phyloP scores from a whole-genome alignment of 2,329 filamentous ascomycete species.

The Clathrospora elynae region DNA sequence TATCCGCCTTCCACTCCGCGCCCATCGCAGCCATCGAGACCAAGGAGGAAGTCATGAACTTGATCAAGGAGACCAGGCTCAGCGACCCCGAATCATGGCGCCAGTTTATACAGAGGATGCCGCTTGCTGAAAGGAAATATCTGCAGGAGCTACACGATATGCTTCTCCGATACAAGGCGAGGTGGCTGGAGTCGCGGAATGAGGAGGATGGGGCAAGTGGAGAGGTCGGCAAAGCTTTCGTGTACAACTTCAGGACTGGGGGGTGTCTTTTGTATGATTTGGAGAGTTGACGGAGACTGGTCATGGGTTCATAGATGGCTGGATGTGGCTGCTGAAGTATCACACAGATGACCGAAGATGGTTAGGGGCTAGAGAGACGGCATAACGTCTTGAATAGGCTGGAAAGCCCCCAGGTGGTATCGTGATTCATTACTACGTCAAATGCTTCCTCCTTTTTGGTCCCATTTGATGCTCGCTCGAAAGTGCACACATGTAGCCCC shows the following conservation, averaged over 20 bases:
- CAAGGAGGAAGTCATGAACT: slow-evolving; percentile 78
- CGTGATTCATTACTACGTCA: too few relatives aligned
- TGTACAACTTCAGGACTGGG: slow-evolving; percentile 89
- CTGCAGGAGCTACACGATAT: slow-evolving; percentile 80
- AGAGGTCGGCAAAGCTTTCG: slow-evolving; percentile 72
- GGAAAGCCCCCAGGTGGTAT: too few relatives aligned
- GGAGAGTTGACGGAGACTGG: slow-evolving; percentile 48
- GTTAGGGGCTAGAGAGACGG: too few relatives aligned
- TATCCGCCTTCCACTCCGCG: slow-evolving; percentile 73
- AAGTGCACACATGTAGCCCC: too few relatives aligned
- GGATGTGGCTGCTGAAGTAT: too few relatives aligned
- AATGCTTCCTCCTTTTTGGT: too few relatives aligned
- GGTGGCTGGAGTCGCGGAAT: slow-evolving; percentile 56
- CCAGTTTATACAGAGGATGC: slow-evolving; percentile 75
- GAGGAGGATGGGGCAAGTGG: slow-evolving; percentile 47
- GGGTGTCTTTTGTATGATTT: slow-evolving; percentile 87
- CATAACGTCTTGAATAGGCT: too few relatives aligned
- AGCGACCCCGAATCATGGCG: slow-evolving; percentile 85
- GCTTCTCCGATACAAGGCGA: slow-evolving; percentile 65
- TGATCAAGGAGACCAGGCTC: slow-evolving; percentile 74
- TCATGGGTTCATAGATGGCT: too few relatives aligned
- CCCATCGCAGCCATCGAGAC: slow-evolving; percentile 89
- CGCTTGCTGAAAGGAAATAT: slow-evolving; percentile 79
- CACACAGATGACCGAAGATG: too few relatives aligned
- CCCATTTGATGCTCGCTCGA: too few relatives aligned